phyloP scores from a whole-genome alignment of 805 yeast species.

The Huiozyma naganishii region DNA sequence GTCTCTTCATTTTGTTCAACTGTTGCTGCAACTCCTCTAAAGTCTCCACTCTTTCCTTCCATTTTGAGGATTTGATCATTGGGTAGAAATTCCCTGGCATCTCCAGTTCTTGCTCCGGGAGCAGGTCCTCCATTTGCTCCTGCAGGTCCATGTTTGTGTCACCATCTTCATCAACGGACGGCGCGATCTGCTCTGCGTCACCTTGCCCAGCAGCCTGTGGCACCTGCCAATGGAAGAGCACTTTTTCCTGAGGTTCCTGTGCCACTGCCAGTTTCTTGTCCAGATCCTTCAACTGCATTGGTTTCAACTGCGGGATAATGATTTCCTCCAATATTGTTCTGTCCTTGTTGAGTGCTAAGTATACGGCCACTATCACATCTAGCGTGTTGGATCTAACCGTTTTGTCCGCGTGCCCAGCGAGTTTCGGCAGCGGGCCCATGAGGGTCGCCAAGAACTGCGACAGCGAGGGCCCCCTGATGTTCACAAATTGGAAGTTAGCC shows the following conservation, averaged over 20 bases:
- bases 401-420: constrained; percentile 78
- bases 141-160: constrained; percentile 37
- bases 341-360: constrained; percentile 57
- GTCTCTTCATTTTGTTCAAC: constrained; percentile 43
- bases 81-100: constrained; percentile 53
- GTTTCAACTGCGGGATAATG: constrained; percentile 65
- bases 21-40: constrained; percentile 49
- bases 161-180: constrained; percentile 8
- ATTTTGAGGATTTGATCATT: constrained; percentile 51
- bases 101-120: constrained; percentile 36
- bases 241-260: neutral
- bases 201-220: neutral
- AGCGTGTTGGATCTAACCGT: constrained; percentile 76
- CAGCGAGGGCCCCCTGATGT: constrained; percentile 4
- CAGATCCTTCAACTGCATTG: constrained; percentile 84
- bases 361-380: constrained; percentile 53
- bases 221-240: constrained; percentile 11
- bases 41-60: constrained; percentile 89
- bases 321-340: constrained; percentile 40
- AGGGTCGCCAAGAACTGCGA: constrained; percentile 11
- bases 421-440: constrained; percentile 54
- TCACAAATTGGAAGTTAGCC: constrained; percentile 20
- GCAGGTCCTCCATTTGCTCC: constrained; percentile 51
- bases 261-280: constrained; percentile 46
- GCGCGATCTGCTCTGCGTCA: neutral